Percentiles rank a stretch among this genome's conserved stretches.
Evolutionary conservation across 1,284 basidiomycete genomes (phyloP).

Genomic region (Naganishia sp.): DNA sequence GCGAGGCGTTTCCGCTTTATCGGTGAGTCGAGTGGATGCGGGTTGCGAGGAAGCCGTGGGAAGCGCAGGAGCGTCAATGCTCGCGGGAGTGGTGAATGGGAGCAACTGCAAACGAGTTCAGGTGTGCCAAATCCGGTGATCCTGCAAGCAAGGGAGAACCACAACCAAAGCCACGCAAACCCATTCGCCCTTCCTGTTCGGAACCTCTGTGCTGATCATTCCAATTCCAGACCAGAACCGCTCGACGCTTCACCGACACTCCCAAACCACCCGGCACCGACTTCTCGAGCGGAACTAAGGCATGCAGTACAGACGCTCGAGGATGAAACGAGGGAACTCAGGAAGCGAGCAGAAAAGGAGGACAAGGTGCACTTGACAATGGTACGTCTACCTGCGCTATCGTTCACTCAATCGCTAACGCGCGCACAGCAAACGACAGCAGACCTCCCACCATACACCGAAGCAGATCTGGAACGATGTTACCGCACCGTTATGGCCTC

Average conservation of each 20-base stretch:
- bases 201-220: too few relatives aligned
- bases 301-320: conserved; percentile 8
- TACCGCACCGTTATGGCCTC: conserved; percentile 24
- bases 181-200: too few relatives aligned
- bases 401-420: not conserved
- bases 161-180: too few relatives aligned
- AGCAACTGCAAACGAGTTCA: too few relatives aligned
- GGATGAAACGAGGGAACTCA: conserved; percentile 7
- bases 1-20: conserved; percentile 10
- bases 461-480: conserved; percentile 19
- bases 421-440: conserved; percentile 17
- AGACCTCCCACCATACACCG: conserved; percentile 25
- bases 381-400: not conserved
- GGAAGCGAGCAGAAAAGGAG: not conserved
- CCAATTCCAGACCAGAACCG: not conserved
- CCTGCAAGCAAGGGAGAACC: too few relatives aligned
- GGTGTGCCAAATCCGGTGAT: too few relatives aligned
- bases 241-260: not conserved
- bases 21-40: conserved; percentile 6
- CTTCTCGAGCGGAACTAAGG: not conserved
- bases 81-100: too few relatives aligned
- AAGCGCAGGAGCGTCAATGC: too few relatives aligned
- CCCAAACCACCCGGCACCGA: conserved; percentile 3
- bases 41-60: too few relatives aligned
- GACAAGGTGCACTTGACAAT: conserved; percentile 11